These are phyloP conservation scores for Aspergillus ibericus DNA, from an alignment of 2,329 filamentous ascomycete species.

Conservation along the genomic window DNA sequence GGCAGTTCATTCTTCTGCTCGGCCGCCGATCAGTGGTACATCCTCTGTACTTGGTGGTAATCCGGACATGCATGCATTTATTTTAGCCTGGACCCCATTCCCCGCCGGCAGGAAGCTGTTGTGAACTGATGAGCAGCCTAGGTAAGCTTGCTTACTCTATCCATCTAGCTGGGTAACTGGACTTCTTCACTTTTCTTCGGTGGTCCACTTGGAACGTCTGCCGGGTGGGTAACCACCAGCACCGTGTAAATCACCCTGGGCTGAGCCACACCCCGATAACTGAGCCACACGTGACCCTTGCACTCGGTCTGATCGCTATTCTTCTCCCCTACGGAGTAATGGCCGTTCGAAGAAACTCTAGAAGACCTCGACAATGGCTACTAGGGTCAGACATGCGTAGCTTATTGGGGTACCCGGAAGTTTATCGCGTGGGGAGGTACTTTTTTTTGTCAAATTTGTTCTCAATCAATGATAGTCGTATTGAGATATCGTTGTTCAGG, in stretches of 20 bases:
- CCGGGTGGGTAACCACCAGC: background rate
- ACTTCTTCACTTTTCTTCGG: background rate
- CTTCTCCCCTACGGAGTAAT: background rate
- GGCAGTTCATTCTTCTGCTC: constrained; percentile 1
- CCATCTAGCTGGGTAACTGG: background rate
- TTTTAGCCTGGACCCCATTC: background rate
- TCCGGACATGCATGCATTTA: constrained; percentile 6
- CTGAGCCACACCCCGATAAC: background rate
- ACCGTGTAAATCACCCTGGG: background rate
- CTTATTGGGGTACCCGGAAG: background rate
- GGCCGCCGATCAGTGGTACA: constrained; percentile 5
- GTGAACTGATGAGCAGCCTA: background rate
- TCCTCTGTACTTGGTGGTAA: background rate
- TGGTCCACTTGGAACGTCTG: background rate
- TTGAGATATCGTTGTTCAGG: background rate
- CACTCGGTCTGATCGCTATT: background rate
- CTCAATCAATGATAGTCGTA: background rate
- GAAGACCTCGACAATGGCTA: background rate
- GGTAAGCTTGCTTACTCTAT: background rate
- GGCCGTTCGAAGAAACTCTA: background rate
- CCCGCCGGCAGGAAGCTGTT: background rate
- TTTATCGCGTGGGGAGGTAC: background rate
- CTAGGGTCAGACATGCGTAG: background rate
- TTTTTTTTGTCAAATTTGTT: background rate
- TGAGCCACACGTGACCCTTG: background rate